These are phyloP conservation scores for Phytophthora sojae DNA, from an alignment of 352 stramenopile genomes.

Conservation along the genomic window DNA sequence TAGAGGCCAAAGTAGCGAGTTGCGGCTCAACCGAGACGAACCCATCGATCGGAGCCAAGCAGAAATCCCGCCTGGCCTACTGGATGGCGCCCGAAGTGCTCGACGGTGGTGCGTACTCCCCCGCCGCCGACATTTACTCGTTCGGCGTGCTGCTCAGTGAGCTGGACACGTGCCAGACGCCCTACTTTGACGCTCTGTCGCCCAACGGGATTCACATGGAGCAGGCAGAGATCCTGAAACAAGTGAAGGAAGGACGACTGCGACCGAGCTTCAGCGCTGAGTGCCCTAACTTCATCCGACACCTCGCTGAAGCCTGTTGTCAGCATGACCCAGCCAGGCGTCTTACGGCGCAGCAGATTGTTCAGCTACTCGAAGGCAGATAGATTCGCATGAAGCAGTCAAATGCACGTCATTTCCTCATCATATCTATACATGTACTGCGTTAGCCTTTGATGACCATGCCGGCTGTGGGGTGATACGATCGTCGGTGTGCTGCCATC, in stretches of 20 bases:
- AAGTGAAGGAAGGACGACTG: conserved; percentile 34
- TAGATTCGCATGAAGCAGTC: background rate
- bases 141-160: conserved; percentile 61
- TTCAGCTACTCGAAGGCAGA: conserved; percentile 49
- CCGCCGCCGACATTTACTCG: conserved; percentile 67
- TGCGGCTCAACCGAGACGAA: conserved; percentile 22
- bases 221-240: conserved; percentile 6
- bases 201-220: conserved; percentile 15
- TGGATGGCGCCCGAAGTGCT: conserved; percentile 66
- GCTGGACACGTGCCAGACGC: conserved; percentile 39
- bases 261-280: conserved; percentile 49
- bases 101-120: conserved; percentile 48
- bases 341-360: conserved; percentile 45
- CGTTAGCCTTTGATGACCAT: background rate
- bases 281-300: conserved; percentile 51
- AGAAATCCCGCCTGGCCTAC: conserved; percentile 15
- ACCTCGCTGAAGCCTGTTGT: conserved; percentile 47
- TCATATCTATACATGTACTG: background rate
- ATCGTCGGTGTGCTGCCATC: background rate
- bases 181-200: conserved; percentile 25
- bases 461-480: background rate
- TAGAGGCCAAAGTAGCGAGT: conserved; percentile 30
- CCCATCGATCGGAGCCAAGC: conserved; percentile 7
- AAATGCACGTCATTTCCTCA: too few species aligned
- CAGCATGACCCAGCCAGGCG: conserved; percentile 46